These are phyloP conservation scores for Sporothrix pallida DNA, from an alignment of 2,329 filamentous ascomycete genomes.

Conservation along the genomic window DNA sequence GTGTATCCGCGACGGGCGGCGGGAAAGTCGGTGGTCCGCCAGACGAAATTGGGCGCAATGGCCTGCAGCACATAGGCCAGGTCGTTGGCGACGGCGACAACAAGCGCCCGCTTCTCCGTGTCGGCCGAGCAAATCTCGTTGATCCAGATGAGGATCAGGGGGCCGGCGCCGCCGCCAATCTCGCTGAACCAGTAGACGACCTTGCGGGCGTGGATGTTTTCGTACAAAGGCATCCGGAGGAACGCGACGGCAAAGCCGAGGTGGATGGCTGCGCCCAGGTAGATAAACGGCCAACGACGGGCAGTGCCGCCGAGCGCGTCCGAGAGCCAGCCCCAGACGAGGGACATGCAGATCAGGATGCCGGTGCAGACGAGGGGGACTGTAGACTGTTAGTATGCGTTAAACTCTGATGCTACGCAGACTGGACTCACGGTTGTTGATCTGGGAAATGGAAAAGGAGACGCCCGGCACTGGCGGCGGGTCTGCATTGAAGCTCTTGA, in stretches of 20 bases:
- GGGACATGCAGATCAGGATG: slow-evolving; percentile 46
- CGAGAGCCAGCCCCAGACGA: slow-evolving; percentile 48
- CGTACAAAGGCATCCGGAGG: slow-evolving; percentile 47
- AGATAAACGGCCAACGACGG: slow-evolving; percentile 49
- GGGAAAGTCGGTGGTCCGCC: slow-evolving; percentile 50
- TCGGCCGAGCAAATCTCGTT: slow-evolving; percentile 41
- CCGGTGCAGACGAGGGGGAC: slow-evolving; percentile 45
- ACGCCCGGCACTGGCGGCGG: slow-evolving; percentile 47
- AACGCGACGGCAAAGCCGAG: slow-evolving; percentile 45
- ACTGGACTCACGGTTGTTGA: slow-evolving; percentile 42
- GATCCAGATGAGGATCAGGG: slow-evolving; percentile 47
- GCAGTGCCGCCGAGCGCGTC: slow-evolving; percentile 44
- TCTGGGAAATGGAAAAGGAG: slow-evolving; percentile 44
- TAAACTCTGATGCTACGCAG: too few species aligned
- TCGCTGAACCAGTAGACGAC: slow-evolving; percentile 49
- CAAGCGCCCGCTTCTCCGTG: slow-evolving; percentile 41
- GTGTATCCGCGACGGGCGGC: slow-evolving; percentile 47
- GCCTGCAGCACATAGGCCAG: slow-evolving; percentile 42
- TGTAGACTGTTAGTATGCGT: slow-evolving; percentile 8
- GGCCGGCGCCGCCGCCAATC: slow-evolving; percentile 47
- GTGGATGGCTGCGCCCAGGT: slow-evolving; percentile 46
- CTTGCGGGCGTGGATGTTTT: slow-evolving; percentile 46
- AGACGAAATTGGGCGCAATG: slow-evolving; percentile 50
- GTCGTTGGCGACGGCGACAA: slow-evolving; percentile 40
- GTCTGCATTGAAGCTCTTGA: slow-evolving; percentile 49